Evolutionary conservation across 306 rosid genomes (phyloP).

Genomic region (Inga leiocalycina): DNA sequence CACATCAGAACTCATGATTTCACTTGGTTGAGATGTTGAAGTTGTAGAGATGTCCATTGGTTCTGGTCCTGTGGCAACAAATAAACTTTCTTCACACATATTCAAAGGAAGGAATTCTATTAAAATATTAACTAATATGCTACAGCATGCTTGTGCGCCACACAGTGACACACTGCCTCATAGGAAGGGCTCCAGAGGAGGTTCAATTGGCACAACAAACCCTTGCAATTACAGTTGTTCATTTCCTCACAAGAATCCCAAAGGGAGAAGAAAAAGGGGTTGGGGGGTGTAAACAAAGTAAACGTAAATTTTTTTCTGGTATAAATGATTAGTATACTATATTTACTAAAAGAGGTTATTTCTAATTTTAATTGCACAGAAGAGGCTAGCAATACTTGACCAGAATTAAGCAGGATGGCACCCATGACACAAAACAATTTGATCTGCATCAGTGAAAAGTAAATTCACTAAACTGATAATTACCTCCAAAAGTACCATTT

Average conservation of each 20-base stretch:
- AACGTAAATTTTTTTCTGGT: not conserved
- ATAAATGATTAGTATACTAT: not conserved
- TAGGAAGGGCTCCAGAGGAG: not conserved
- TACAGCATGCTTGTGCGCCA: not conserved
- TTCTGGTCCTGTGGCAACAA: slow-evolving; percentile 59
- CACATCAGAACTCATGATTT: slow-evolving; percentile 83
- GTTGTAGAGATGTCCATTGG: slow-evolving; percentile 75
- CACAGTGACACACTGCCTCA: slow-evolving; percentile 10
- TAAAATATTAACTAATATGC: slow-evolving; percentile 5
- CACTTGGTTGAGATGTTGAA: slow-evolving; percentile 60
- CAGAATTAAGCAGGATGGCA: slow-evolving; percentile 6
- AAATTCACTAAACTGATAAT: not conserved
- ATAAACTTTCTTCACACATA: slow-evolving; percentile 17
- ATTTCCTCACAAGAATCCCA: not conserved
- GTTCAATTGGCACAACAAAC: not conserved
- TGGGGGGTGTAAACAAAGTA: not conserved
- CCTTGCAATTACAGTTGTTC: slow-evolving; percentile 7
- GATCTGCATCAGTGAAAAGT: not conserved
- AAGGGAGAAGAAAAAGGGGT: not conserved
- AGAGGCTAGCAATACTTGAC: slow-evolving; percentile 5
- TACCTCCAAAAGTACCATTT: slow-evolving; percentile 25
- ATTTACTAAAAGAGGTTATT: slow-evolving; percentile 10
- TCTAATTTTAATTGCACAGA: slow-evolving; percentile 1
- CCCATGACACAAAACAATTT: slow-evolving; percentile 31
- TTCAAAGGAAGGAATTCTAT: slow-evolving; percentile 29